Conservation (phyloP, 2,329 filamentous ascomycete genomes). For the Calonectria hawksworthii region DNA sequence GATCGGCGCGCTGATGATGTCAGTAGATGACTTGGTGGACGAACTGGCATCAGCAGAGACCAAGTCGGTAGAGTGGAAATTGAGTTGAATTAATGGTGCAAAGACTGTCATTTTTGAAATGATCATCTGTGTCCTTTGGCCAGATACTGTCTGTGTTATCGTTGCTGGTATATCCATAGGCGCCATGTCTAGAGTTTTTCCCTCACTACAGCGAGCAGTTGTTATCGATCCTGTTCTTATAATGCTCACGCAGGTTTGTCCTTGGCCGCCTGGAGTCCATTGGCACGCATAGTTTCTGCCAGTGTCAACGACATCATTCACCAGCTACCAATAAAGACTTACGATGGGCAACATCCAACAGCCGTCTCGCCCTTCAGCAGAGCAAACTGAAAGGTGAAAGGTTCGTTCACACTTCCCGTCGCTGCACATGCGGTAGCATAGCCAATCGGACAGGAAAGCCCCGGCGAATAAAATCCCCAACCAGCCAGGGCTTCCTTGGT, state of each 20-base stretch:
- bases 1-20: not conserved
- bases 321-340: not conserved
- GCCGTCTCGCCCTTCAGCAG: not conserved
- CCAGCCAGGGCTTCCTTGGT: not conserved
- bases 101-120: not conserved
- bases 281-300: not conserved
- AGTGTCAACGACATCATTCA: not conserved
- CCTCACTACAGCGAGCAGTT: not conserved
- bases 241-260: not conserved
- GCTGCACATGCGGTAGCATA: not conserved
- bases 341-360: not conserved
- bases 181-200: not conserved
- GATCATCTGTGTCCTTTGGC: not conserved
- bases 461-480: not conserved
- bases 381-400: conserved; percentile 1
- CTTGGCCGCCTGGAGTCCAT: not conserved
- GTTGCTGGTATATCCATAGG: not conserved
- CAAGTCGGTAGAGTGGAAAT: not conserved
- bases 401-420: not conserved
- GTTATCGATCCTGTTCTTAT: not conserved
- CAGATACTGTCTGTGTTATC: not conserved
- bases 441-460: not conserved
- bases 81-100: not conserved
- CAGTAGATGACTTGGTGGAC: not conserved
- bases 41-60: not conserved